Base-by-base conservation (phyloP, 768 basidiomycete genomes). In the Trametopsis cervina region DNA sequence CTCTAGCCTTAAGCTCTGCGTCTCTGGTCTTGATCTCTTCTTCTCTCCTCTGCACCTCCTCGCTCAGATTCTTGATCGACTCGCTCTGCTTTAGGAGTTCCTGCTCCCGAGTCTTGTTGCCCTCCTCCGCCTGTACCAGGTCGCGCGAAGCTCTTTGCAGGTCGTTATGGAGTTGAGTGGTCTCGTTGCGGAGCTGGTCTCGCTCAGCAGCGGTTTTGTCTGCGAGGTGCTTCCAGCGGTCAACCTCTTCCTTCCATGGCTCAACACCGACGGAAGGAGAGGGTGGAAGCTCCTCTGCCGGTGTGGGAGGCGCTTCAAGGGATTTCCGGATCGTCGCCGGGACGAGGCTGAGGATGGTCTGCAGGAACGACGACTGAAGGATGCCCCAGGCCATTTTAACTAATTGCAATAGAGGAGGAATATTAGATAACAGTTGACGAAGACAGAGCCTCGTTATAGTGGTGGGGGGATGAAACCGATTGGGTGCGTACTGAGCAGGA, bases 211-310 rank as follows among this genome's bases (percentile, higher is more conserved):
- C 42, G 12, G 51, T 45, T 46, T 52, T 52, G 47, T 52, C 51
- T 10, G 51, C 51, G 15, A 48, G 33, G 36, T 42, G 29, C 38
- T 39, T 47, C 46, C 47, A 52, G 22, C 47, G 46, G 42, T 52
- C 51, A 22, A 48, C 46, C 42, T 52, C 51, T 18, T 48, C 51
- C 47, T 48, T 44, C 51, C 51, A 52, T 7, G 46, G 51, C 38
- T 52, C 47, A 46, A 48, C 46, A 26, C 25, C 38, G 12, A 18
- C 27, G 2, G 50, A 29, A 11, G 50, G 40, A 10, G 50, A 23
- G 36, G 36, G 36, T 10, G 46, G 20, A 15, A n/a, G 36, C 15
- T 46, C 45, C 20, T 17, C 7, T 27, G 40, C 24, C 9, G 44
- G 18, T 10, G 40, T 20, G 5, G 45, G 5, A 17, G 15, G 17